These are phyloP conservation scores for Porogramme epimiltina DNA, from an alignment of 1,284 basidiomycete genomes.

Conservation along the genomic window DNA sequence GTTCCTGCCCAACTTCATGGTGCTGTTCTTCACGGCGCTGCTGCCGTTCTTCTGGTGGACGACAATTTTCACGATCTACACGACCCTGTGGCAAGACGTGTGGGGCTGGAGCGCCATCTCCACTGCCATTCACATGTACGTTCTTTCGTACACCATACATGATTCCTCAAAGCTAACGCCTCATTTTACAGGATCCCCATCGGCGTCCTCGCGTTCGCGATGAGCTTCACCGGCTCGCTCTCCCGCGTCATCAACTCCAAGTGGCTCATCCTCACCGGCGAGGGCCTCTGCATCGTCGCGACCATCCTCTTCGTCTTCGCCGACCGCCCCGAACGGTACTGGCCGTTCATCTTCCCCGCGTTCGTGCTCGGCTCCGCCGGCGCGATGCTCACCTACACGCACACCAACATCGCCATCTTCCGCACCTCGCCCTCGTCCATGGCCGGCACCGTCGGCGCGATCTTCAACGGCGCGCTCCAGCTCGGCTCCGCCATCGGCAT, in stretches of 20 bases:
- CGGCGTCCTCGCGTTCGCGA: conserved; percentile 38
- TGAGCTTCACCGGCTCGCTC: conserved; percentile 40
- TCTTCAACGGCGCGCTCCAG: conserved; percentile 57
- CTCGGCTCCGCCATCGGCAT: conserved; percentile 52
- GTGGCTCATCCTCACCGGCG: conserved; percentile 45
- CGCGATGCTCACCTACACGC: conserved; percentile 33
- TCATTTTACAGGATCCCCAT: conserved; percentile 40
- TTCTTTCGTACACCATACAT: not conserved
- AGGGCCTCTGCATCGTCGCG: conserved; percentile 39
- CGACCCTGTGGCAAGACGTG: conserved; percentile 40
- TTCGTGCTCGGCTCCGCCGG: conserved; percentile 48
- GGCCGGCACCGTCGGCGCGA: conserved; percentile 55
- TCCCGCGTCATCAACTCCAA: conserved; percentile 41
- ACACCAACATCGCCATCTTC: conserved; percentile 54
- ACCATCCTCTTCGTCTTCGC: conserved; percentile 45
- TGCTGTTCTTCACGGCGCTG: conserved; percentile 40
- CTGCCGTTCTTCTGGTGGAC: conserved; percentile 47
- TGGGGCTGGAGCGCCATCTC: conserved; percentile 42
- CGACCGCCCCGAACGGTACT: conserved; percentile 44
- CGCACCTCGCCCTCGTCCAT: conserved; percentile 45
- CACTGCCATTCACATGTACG: conserved; percentile 41
- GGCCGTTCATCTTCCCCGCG: conserved; percentile 49
- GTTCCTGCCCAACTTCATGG: conserved; percentile 44
- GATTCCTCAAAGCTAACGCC: not conserved
- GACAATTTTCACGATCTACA: conserved; percentile 38